These are phyloP conservation scores for Penicillium salamii DNA, from an alignment of 495 filamentous ascomycete species.

Conservation along the genomic window DNA sequence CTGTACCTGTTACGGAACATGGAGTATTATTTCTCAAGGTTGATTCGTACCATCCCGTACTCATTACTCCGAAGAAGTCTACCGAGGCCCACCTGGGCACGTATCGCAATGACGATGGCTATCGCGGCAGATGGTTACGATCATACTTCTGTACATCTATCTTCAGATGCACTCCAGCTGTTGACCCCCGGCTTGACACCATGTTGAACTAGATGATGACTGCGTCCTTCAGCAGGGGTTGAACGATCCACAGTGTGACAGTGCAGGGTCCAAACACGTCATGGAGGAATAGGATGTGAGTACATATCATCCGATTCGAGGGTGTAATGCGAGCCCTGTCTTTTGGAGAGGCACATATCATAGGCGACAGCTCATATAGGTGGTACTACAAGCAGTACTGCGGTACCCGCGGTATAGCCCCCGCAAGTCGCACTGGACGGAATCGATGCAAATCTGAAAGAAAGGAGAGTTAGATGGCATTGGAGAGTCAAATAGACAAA, in stretches of 20 bases:
- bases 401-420: conserved; percentile 7
- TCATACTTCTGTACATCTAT: no score
- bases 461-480: no score
- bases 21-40: no score
- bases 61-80: no score
- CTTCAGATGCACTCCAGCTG: no score
- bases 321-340: background rate
- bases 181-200: background rate
- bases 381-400: background rate
- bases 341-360: background rate
- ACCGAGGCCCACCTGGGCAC: no score
- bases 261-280: conserved; percentile 1
- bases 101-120: no score
- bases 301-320: conserved; percentile 12
- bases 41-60: no score
- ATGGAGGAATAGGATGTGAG: conserved; percentile 4
- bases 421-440: conserved; percentile 2
- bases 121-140: background rate
- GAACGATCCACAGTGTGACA: conserved; percentile 4
- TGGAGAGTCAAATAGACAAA: background rate
- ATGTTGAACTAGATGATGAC: conserved; percentile 7
- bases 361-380: conserved; percentile 2
- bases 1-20: no score
- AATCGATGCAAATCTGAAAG: background rate
- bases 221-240: conserved; percentile 4